Evolutionary conservation across 495 filamentous ascomycete species (phyloP), one percentile per base, ranked within the genome.

Genomic region (Hyaloscypha finlandica): DNA sequence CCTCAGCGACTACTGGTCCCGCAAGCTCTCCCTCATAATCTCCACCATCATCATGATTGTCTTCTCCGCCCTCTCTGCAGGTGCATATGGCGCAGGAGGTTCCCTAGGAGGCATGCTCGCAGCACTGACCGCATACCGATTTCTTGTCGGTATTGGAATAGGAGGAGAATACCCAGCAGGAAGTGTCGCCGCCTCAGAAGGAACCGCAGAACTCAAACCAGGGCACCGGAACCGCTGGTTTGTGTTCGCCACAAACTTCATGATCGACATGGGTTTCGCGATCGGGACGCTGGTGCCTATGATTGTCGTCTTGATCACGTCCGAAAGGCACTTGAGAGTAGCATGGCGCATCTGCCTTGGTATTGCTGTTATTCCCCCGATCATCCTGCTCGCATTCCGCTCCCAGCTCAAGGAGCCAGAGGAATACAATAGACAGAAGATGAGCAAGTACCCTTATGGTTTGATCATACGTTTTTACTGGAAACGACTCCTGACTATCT

Each of bases 161-260:
- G 86, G 86, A 9, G 91, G 93, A 61, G 93, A 97, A 73, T 96
- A 96, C 73, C 93, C 93, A 3, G 93, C 93, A 8, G 93, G 93
- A 6, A 90, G 86, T 63, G 93, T 96, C 5, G 89, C 89, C 0
- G 89, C 86, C 58, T 91, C 92, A 25, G 93, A 97, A 78, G 89
- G 88, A 32, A 93, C 88, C 0, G 91, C 90, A 22, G 92, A 96
- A 73, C 78, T 96, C 63, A 90, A 90, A 74, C 71, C 75, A 6
- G 93, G 93, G 19, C 87, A 87, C 33, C 80, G 93, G 11, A 94
- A 96, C 72, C 83, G 88, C 30, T 96, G 91, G 91, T 97, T 96
- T 76, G 92, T 95, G 72, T 82, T 96, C 68, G 96, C 94, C 77
- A 97, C 93, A 53, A 96, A 96, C 77, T 84, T 90, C 39, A 88